phyloP scores from a whole-genome alignment of 495 filamentous ascomycete species.

The Penicillium tannophilum region DNA sequence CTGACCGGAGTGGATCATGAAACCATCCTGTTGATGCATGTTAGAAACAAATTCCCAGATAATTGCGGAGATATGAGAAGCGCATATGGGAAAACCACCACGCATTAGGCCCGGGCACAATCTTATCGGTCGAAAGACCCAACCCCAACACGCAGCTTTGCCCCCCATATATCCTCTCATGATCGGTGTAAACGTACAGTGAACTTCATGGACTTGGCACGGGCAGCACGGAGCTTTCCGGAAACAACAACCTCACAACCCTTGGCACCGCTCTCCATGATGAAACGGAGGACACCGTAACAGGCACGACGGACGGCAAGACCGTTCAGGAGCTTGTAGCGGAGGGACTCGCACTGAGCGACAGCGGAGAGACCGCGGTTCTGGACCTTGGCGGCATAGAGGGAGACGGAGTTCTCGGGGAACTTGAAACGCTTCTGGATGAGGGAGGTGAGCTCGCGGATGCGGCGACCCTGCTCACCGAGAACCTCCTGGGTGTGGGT shows the following conservation, averaged over 20 bases:
- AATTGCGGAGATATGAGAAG: background rate
- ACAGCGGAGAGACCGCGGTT: constrained; percentile 99
- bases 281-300: constrained; percentile 99
- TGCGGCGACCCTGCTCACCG: constrained; percentile 98
- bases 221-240: constrained; percentile 96
- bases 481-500: constrained; percentile 99
- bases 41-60: constrained; percentile 18
- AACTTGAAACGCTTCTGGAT: constrained; percentile 99
- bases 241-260: constrained; percentile 99
- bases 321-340: constrained; percentile 99
- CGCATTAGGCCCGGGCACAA: background rate
- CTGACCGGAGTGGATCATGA: constrained; percentile 99
- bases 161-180: background rate
- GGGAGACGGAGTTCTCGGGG: constrained; percentile 98
- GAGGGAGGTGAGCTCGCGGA: constrained; percentile 98
- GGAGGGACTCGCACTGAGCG: constrained; percentile 98
- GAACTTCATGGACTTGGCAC: constrained; percentile 99
- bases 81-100: background rate
- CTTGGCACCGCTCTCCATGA: constrained; percentile 99
- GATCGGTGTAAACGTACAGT: constrained; percentile 61
- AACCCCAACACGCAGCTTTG: background rate
- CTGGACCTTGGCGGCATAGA: constrained; percentile 99
- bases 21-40: constrained; percentile 69
- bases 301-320: constrained; percentile 95
- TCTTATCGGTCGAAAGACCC: background rate